Evolutionary conservation across 495 filamentous ascomycete species (phyloP).

Genomic region (Penicillium alfredii): DNA sequence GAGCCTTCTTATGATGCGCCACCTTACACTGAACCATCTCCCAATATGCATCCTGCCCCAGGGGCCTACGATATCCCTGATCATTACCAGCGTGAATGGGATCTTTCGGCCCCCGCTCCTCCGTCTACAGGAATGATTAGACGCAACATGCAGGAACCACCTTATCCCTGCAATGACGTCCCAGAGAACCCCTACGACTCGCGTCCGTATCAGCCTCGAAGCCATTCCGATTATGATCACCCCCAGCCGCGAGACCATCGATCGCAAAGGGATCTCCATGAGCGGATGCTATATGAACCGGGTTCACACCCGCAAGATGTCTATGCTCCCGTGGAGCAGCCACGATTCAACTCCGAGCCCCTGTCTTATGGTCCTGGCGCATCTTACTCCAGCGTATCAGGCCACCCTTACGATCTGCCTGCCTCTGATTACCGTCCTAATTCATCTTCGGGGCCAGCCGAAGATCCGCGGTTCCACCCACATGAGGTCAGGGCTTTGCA

Average conservation of each 20-base stretch:
- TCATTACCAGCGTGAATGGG: slow-evolving; percentile 29
- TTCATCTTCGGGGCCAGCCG: slow-evolving; percentile 13
- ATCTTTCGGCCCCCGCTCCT: slow-evolving; percentile 11
- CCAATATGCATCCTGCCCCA: slow-evolving; percentile 12
- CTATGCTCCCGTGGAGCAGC: slow-evolving; percentile 12
- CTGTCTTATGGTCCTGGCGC: slow-evolving; percentile 18
- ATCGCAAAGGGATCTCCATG: slow-evolving; percentile 12
- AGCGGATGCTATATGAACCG: slow-evolving; percentile 11
- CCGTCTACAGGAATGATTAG: slow-evolving; percentile 11
- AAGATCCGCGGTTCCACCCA: slow-evolving; percentile 20
- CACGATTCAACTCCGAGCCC: slow-evolving; percentile 20
- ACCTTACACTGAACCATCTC: slow-evolving; percentile 15
- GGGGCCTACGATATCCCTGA: slow-evolving; percentile 27
- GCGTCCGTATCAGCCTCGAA: slow-evolving; percentile 21
- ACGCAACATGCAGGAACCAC: slow-evolving; percentile 20
- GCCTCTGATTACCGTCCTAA: slow-evolving; percentile 10
- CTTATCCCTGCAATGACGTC: slow-evolving; percentile 17
- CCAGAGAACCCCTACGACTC: slow-evolving; percentile 17
- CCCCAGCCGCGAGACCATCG: slow-evolving; percentile 25
- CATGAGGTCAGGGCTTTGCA: slow-evolving; percentile 20
- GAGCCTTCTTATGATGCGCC: slow-evolving; percentile 22
- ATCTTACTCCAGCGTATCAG: slow-evolving; percentile 7
- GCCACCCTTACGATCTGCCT: slow-evolving; percentile 7
- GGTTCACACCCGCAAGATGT: slow-evolving; percentile 8
- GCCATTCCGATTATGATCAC: slow-evolving; percentile 26